Evolutionary conservation across 164 flowering plant species (phyloP), one percentile per base, ranked within the genome.

Genomic region (Stephania cephalantha): DNA sequence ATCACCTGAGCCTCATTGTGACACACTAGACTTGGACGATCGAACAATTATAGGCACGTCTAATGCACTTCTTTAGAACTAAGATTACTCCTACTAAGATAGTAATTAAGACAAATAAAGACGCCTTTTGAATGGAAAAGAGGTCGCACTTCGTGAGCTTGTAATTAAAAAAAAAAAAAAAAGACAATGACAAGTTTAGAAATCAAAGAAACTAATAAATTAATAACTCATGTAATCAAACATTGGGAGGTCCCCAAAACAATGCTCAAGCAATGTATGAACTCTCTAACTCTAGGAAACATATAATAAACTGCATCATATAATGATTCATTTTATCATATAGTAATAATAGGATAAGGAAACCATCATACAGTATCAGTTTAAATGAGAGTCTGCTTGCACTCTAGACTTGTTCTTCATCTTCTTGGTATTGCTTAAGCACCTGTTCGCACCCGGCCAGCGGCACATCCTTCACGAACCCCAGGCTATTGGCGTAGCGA

Each of bases 401-500:
- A 2, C 20, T 61, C 20, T 61, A 61, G 66, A 61, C 45, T 18
- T 76, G 42, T 5, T 46, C 78, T 29, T 76, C 78, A n/a, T 12
- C 55, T 48, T 81, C 84, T 81, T 85, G 80, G 83, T 86, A 89
- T 18, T 80, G 84, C 84, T 83, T 71, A 71, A 89, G 84, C 13
- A 92, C 31, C 55, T 86, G 71, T 48, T 84, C 11, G 73, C 95
- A 92, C 17, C 76, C 85, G 65, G 87, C 22, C 65, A 79, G 7
- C 35, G 91, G 78, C 35, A 76, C 65, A 2, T 86, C 83, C 78
- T 31, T 83, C 72, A 71, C 15, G 84, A 88, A 92, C 12, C 89
- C 90, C 84, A 92, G 50, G 61, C 83, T 71, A 74, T 92, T 92
- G 74, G 91, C 94, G 61, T 66, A 82, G 0, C 97, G 87, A 1